A percentile compares a stretch with the other conserved stretches of the same genome.
Evolutionary conservation across 2,329 filamentous ascomycete species (phyloP).

Genomic region (Fusarium pininemorale): DNA sequence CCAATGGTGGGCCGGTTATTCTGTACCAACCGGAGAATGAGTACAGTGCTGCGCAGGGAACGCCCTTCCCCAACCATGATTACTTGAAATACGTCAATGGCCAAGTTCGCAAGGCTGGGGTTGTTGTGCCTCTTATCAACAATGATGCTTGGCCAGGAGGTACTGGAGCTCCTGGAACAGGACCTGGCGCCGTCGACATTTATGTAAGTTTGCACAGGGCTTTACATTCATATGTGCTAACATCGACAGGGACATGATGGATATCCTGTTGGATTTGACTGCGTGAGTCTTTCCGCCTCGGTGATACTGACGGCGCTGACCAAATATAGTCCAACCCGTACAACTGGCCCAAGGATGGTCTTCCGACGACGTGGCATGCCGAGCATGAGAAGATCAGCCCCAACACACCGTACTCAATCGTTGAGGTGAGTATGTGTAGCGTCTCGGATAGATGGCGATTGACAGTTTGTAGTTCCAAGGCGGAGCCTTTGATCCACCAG

Average conservation of each 20-base stretch:
- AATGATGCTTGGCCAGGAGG: slow-evolving; percentile 74
- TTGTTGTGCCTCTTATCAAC: slow-evolving; percentile 78
- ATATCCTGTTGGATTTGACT: slow-evolving; percentile 70
- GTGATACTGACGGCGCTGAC: neutral
- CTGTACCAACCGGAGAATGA: slow-evolving; percentile 86
- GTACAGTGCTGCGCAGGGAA: slow-evolving; percentile 65
- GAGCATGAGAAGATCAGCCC: slow-evolving; percentile 70
- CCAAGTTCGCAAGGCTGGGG: slow-evolving; percentile 72
- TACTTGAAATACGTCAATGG: slow-evolving; percentile 79
- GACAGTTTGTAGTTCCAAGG: slow-evolving; percentile 66
- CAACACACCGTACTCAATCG: slow-evolving; percentile 69
- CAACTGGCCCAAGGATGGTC: slow-evolving; percentile 42
- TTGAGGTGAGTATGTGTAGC: slow-evolving; percentile 40
- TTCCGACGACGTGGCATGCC: slow-evolving; percentile 59
- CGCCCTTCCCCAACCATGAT: slow-evolving; percentile 68
- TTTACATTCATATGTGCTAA: rapidly evolving
- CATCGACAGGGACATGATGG: slow-evolving; percentile 63
- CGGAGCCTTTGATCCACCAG: slow-evolving; percentile 79
- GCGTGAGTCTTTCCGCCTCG: slow-evolving; percentile 41
- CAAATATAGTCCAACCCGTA: slow-evolving; percentile 56
- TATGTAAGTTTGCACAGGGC: slow-evolving; percentile 51
- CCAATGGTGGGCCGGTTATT: slow-evolving; percentile 82
- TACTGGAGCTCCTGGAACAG: slow-evolving; percentile 71
- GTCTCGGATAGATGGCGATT: neutral
- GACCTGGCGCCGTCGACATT: slow-evolving; percentile 64